phyloP scores from a whole-genome alignment of 2,329 filamentous ascomycete genomes.

The Calonectria leucothoes region DNA sequence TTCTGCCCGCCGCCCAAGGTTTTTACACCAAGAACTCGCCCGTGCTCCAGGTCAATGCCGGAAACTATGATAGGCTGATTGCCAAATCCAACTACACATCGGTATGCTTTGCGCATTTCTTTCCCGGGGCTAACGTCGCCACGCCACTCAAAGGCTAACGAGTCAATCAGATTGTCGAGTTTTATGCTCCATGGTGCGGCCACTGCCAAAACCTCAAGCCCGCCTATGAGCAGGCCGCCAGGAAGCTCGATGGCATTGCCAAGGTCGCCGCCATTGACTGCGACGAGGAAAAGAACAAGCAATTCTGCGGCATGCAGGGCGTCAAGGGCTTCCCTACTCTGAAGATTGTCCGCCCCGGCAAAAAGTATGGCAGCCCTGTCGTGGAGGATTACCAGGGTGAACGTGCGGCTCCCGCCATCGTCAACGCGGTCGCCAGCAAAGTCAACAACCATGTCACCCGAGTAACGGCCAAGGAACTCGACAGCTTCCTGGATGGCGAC shows the following conservation, averaged over 20 bases:
- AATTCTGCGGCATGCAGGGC: slow-evolving; percentile 85
- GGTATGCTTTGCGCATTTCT: slow-evolving; percentile 63
- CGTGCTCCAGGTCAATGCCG: slow-evolving; percentile 84
- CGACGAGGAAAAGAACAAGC: slow-evolving; percentile 93
- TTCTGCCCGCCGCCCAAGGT: slow-evolving; percentile 72
- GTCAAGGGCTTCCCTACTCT: slow-evolving; percentile 95
- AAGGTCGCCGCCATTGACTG: slow-evolving; percentile 97
- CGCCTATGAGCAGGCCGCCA: slow-evolving; percentile 93
- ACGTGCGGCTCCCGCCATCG: slow-evolving; percentile 86
- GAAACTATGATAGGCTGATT: slow-evolving; percentile 85
- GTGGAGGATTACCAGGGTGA: slow-evolving; percentile 93
- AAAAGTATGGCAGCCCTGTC: slow-evolving; percentile 80
- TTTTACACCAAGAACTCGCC: slow-evolving; percentile 89
- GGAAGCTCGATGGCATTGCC: slow-evolving; percentile 88
- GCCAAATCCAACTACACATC: slow-evolving; percentile 91
- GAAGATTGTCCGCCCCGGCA: slow-evolving; percentile 89
- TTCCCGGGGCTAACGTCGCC: neutral
- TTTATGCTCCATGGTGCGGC: slow-evolving; percentile 98
- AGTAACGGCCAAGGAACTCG: slow-evolving; percentile 82
- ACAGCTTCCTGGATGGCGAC: slow-evolving; percentile 79
- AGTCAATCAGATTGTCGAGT: slow-evolving; percentile 73
- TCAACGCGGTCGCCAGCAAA: slow-evolving; percentile 84
- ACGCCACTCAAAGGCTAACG: slow-evolving; percentile 6
- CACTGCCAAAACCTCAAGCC: slow-evolving; percentile 97
- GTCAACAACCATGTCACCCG: slow-evolving; percentile 93